A percentile compares a stretch with the other conserved stretches of the same genome.
phyloP scores from a whole-genome alignment of 1,284 basidiomycete species.

The Clitocybe nebularis region DNA sequence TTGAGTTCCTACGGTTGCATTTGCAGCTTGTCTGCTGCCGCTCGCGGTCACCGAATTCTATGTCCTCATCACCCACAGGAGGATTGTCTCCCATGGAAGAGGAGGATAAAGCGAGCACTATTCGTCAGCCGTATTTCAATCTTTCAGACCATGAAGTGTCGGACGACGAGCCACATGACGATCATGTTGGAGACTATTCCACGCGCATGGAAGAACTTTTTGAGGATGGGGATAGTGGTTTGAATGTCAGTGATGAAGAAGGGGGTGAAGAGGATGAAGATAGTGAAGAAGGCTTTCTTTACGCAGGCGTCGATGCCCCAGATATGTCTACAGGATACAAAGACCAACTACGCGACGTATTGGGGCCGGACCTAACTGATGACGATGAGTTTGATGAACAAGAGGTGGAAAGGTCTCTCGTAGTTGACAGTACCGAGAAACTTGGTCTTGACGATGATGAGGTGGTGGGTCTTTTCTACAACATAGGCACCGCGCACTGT shows the following conservation, averaged over 20 bases:
- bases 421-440: conserved; percentile 31
- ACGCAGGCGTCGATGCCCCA: conserved; percentile 63
- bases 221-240: conserved; percentile 44
- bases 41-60: conserved; percentile 7
- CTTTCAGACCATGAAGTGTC: conserved; percentile 25
- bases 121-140: conserved; percentile 19
- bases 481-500: conserved; percentile 3
- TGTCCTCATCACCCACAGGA: conserved; percentile 10
- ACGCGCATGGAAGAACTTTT: conserved; percentile 73
- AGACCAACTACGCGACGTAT: conserved; percentile 68
- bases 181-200: conserved; percentile 55
- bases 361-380: conserved; percentile 60
- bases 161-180: conserved; percentile 24
- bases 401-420: conserved; percentile 43
- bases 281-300: conserved; percentile 65
- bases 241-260: conserved; percentile 25
- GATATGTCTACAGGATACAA: conserved; percentile 46
- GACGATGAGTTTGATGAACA: conserved; percentile 41
- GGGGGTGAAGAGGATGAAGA: conserved; percentile 43
- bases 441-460: conserved; percentile 32
- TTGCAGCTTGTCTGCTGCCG: too few species aligned
- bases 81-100: background rate
- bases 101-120: conserved; percentile 6
- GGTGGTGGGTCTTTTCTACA: conserved; percentile 33
- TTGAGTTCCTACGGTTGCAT: too few species aligned